phyloP scores from a whole-genome alignment of 1,284 basidiomycete species.

The Agroathelia rolfsii region DNA sequence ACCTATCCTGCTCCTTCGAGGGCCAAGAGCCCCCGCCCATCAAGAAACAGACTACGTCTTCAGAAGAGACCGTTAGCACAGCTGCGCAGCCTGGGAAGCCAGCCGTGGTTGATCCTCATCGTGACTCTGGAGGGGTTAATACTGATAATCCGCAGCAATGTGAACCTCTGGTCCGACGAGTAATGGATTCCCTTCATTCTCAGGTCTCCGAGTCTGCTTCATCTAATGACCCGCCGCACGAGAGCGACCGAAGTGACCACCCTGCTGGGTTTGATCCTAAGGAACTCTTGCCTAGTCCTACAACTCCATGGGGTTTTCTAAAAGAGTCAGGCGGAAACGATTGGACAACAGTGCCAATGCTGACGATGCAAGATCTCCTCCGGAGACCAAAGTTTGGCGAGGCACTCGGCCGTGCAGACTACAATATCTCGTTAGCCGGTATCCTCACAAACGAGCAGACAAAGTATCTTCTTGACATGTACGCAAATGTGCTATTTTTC shows the following conservation, averaged over 20 bases:
- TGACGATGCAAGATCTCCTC: conserved; percentile 29
- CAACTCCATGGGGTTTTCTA: conserved; percentile 25
- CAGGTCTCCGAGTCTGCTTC: no score
- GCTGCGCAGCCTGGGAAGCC: no score
- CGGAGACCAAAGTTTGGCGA: conserved; percentile 13
- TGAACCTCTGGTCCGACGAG: no score
- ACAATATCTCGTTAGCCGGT: conserved; percentile 19
- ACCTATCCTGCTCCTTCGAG: conserved; percentile 19
- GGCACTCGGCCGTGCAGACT: conserved; percentile 4
- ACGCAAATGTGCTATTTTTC: conserved; percentile 10
- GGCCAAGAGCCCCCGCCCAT: conserved; percentile 14
- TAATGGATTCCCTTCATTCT: no score
- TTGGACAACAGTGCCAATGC: conserved; percentile 30
- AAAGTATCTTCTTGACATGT: conserved; percentile 28
- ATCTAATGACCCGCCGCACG: no score
- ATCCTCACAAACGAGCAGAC: conserved; percentile 27
- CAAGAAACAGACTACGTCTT: no score
- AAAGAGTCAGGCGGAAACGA: conserved; percentile 25
- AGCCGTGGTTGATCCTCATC: no score
- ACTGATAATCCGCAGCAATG: no score
- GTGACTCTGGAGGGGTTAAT: no score
- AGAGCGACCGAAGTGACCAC: no score
- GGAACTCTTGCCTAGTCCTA: conserved; percentile 11
- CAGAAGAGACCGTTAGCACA: no score
- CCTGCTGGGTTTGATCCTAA: conserved; percentile 8